Evolutionary conservation across 2,329 filamentous ascomycete species (phyloP), one percentile per base, ranked within the genome.

Genomic region (Fusarium torulosum): DNA sequence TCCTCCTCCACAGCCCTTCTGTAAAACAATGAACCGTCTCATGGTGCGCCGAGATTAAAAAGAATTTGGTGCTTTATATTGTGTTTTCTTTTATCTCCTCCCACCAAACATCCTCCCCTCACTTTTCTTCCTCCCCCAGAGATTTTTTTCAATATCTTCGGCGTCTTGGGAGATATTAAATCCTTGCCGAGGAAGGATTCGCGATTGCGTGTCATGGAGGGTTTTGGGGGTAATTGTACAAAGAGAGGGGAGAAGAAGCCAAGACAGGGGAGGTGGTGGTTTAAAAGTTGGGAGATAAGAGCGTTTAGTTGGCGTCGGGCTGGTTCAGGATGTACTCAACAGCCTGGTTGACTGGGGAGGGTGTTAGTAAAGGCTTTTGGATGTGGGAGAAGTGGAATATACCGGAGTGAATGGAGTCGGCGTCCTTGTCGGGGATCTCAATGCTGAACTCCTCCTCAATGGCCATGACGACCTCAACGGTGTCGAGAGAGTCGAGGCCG

Each of bases 401-500:
- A 97, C 94, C 90, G 77, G 93, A 97, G 88, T 96, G 93, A 81
- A 97, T 97, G 71, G 87, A 86, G 81, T 97, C 94, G 72, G 94
- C 94, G 78, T 97, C 93, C 88, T 97, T 97, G 84, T 97, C 94
- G 74, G 94, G 94, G 76, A 97, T 97, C 88, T 97, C 94, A 80
- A 97, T 96, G 91, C 93, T 88, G 78, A 90, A 89, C 76, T 90
- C 85, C 83, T 99, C 96, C 88, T 99, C 96, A 83, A 99, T 98
- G 72, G 96, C 96, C 96, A 99, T 99, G 75, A 99, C 96, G 72
- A 99, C 96, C 87, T 99, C 96, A 69, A 99, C 96, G 69, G 96
- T 97, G 81, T 99, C 40, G 10, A 46, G 42, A 47, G 92, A 96
- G 85, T 99, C 96, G 76, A 99, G 86, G 71, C 94, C 96, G 69